phyloP scores from a whole-genome alignment of 768 basidiomycete species.

The Sistotremastrum suecicum region DNA sequence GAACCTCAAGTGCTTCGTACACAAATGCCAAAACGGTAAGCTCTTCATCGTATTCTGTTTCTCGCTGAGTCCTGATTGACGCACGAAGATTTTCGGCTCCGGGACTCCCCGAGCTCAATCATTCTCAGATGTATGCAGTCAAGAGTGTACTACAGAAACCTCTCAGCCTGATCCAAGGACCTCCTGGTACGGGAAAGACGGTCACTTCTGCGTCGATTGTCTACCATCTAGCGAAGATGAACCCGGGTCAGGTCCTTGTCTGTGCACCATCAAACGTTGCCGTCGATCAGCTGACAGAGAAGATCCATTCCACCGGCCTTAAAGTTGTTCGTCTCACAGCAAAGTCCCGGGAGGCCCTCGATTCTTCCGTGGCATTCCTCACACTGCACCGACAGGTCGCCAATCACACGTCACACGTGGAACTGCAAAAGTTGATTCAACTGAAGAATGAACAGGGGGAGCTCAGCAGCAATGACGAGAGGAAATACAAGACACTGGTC shows the following conservation, averaged over 20 bases:
- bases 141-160: conserved; percentile 98
- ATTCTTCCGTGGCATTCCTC: conserved; percentile 88
- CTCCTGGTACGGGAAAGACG: conserved; percentile 97
- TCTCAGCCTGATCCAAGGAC: conserved; percentile 93
- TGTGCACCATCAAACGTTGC: conserved; percentile 99
- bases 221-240: conserved; percentile 98
- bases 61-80: neutral
- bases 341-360: conserved; percentile 94
- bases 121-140: conserved; percentile 99
- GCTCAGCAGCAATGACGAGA: conserved; percentile 88
- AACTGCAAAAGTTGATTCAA: conserved; percentile 95
- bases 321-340: conserved; percentile 97
- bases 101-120: conserved; percentile 94
- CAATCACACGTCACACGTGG: conserved; percentile 90
- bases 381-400: conserved; percentile 96
- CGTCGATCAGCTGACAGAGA: conserved; percentile 97
- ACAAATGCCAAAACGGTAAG: conserved; percentile 79
- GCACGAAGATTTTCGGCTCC: conserved; percentile 70
- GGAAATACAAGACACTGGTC: conserved; percentile 94
- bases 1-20: conserved; percentile 85
- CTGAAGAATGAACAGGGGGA: conserved; percentile 97
- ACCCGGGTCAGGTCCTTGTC: conserved; percentile 96
- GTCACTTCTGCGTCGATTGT: conserved; percentile 99
- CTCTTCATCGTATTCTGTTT: neutral
- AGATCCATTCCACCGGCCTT: conserved; percentile 96